Evolutionary conservation across 257 asterid genomes (phyloP), one percentile per base, ranked within the genome.

Genomic region (Paulownia fortunei): DNA sequence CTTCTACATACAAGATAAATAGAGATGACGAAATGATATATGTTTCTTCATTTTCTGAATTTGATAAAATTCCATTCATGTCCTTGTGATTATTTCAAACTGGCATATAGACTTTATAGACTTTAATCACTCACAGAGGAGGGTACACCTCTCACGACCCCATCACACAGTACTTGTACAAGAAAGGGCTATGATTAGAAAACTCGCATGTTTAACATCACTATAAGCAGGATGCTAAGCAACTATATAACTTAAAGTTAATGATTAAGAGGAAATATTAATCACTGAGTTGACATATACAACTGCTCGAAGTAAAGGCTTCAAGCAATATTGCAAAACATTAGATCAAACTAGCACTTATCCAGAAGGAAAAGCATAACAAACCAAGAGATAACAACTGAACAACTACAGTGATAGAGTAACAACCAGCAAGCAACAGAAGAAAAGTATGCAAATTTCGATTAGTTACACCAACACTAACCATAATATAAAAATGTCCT

Each of bases 281-380:
- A 73, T 54, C 13, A 15, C 18, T 16, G 58, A 27, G 32, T 39
- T 68, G 41, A 47, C 21, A 34, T 58, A 8, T 49, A 73, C 30
- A 79, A 37, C 42, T 36, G 65, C 78, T 70, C 64, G 19, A 44
- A 49, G 11, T 51, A 30, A 64, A 16, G 66, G 42, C 68, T 61
- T 52, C 44, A 36, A 30, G 54, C 47, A 37, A 42, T 16, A 60
- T 74, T 59, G 59, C 10, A 10, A 21, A 34, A 13, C 37, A 59
- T 56, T 18, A 77, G 66, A 76, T 12, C 16, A 19, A 13, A 68
- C 37, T 24, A 41, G 26, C 13, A 65, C 2, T 3, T n/a, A 58
- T 24, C 36, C 64, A 69, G 16, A 39, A 58, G 16, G 26, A 46
- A 73, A 52, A 5, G 54, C 39, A 69, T 30, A 42, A 15, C 34